Evolutionary conservation across 176 grass and related monocot genomes (phyloP), one percentile per base, ranked within the genome.

Genomic region (Pontederia paniculata): DNA sequence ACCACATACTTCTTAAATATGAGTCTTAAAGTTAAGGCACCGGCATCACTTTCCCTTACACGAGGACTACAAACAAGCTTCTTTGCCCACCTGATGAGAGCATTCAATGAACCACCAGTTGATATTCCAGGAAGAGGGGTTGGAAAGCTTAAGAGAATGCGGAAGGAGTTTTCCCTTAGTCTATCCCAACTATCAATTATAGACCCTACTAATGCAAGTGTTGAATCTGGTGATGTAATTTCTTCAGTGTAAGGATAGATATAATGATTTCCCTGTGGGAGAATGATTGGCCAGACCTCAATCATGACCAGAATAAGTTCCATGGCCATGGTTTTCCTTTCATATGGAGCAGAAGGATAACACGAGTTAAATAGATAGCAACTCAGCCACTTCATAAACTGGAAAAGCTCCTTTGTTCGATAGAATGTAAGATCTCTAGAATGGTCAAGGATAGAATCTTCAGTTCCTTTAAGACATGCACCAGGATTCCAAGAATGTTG

Each of bases 301-400:
- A 90, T n/a, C 75, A 90, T 72, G 70, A 70, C 89, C 74, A 97
- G 77, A 65, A 97, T 97, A 75, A 97, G 83, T 59, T 90, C 83
- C 91, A 97, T 97, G 78, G 91, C 86, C 76, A 90, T 97, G 67
- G 80, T 90, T 97, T 87, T 97, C 61, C 91, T 89, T 76, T 97
- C 91, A 63, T 97, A 97, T 72, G 91, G 91, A 50, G 82, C 91
- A 48, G 91, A 97, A 46, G 91, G 91, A 61, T 97, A 97, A 71
- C 91, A 97, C 47, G 91, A 97, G 59, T 73, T 78, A 71, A 97
- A 97, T 41, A 97, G 82, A 73, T 90, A 90, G 55, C 58, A 82
- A 62, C 86, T 81, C 42, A 97, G 41, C 91, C 91, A 97, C 72
- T 81, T 81, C 86, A 90, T 87, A 64, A 90, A 97, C 21, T 87